phyloP scores from a whole-genome alignment of 2,329 filamentous ascomycete genomes.

The Fusarium sp. region DNA sequence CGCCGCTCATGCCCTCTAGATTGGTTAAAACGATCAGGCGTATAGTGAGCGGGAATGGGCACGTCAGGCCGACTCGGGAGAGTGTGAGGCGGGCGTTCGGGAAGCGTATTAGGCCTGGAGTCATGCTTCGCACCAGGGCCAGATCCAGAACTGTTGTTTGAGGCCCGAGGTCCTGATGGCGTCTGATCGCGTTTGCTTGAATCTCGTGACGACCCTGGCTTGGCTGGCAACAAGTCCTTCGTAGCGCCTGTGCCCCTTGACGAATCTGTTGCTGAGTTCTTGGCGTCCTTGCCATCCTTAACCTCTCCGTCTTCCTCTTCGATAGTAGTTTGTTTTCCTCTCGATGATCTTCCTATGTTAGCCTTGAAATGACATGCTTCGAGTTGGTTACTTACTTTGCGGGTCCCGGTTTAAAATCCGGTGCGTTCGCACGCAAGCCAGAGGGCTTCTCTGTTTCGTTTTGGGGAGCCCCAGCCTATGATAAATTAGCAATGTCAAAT shows the following conservation, averaged over 20 bases:
- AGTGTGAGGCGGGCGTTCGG: conserved; percentile 54
- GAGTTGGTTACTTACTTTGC: conserved; percentile 52
- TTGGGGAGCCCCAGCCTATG: conserved; percentile 49
- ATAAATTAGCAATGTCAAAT: conserved; percentile 35
- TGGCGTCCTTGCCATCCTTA: conserved; percentile 65
- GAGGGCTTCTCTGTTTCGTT: conserved; percentile 53
- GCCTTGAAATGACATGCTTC: neutral
- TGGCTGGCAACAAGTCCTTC: conserved; percentile 54
- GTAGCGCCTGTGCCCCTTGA: conserved; percentile 28
- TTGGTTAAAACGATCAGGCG: conserved; percentile 60
- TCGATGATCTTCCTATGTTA: conserved; percentile 30
- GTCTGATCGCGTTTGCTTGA: conserved; percentile 45
- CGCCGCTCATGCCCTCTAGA: conserved; percentile 57
- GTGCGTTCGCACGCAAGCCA: conserved; percentile 68
- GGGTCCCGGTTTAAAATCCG: conserved; percentile 72
- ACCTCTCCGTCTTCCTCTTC: conserved; percentile 82
- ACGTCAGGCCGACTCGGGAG: conserved; percentile 71
- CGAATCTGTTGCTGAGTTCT: conserved; percentile 32
- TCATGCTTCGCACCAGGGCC: conserved; percentile 44
- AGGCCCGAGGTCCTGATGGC: conserved; percentile 41
- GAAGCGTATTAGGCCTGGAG: conserved; percentile 53
- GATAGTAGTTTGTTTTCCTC: conserved; percentile 45
- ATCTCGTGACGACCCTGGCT: conserved; percentile 49
- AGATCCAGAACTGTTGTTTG: conserved; percentile 45
- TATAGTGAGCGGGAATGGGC: conserved; percentile 63